phyloP scores from a whole-genome alignment of 2,329 filamentous ascomycete species.

The Talaromyces funiculosus region DNA sequence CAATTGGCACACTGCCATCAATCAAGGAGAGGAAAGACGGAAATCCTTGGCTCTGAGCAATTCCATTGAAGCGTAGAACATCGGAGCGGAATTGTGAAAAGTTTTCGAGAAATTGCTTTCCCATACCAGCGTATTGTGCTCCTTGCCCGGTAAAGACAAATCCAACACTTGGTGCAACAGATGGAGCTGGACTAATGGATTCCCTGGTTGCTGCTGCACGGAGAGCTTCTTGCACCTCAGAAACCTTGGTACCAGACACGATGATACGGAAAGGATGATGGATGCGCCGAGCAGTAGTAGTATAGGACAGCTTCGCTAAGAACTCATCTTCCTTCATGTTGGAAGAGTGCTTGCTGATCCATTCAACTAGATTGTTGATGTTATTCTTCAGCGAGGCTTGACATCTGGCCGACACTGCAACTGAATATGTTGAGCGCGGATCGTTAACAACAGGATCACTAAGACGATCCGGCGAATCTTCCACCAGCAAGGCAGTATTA shows the following conservation, averaged over 20 bases:
- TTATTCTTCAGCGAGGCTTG: slow-evolving; percentile 47
- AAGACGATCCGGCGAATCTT: slow-evolving; percentile 50
- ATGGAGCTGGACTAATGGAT: slow-evolving; percentile 24
- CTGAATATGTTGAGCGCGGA: slow-evolving; percentile 52
- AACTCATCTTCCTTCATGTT: slow-evolving; percentile 32
- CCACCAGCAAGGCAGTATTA: slow-evolving; percentile 62
- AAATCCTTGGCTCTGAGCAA: slow-evolving; percentile 30
- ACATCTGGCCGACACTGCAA: slow-evolving; percentile 55
- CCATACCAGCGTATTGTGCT: slow-evolving; percentile 34
- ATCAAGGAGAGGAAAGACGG: slow-evolving; percentile 34
- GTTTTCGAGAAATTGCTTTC: slow-evolving; percentile 30
- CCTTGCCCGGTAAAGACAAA: slow-evolving; percentile 40
- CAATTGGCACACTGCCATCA: slow-evolving; percentile 26
- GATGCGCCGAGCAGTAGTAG: slow-evolving; percentile 55
- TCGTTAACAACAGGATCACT: slow-evolving; percentile 34
- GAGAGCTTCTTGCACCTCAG: slow-evolving; percentile 27
- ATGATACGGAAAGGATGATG: slow-evolving; percentile 39
- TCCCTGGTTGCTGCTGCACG: slow-evolving; percentile 19
- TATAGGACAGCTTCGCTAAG: slow-evolving; percentile 58
- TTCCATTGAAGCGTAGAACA: slow-evolving; percentile 28
- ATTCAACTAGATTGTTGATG: slow-evolving; percentile 47
- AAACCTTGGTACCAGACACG: slow-evolving; percentile 25
- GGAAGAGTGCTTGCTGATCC: slow-evolving; percentile 43
- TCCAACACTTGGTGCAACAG: slow-evolving; percentile 24
- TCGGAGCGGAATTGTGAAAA: slow-evolving; percentile 26